phyloP scores from a whole-genome alignment of 805 yeast genomes.

The Helenozyma baotianmanensis region DNA sequence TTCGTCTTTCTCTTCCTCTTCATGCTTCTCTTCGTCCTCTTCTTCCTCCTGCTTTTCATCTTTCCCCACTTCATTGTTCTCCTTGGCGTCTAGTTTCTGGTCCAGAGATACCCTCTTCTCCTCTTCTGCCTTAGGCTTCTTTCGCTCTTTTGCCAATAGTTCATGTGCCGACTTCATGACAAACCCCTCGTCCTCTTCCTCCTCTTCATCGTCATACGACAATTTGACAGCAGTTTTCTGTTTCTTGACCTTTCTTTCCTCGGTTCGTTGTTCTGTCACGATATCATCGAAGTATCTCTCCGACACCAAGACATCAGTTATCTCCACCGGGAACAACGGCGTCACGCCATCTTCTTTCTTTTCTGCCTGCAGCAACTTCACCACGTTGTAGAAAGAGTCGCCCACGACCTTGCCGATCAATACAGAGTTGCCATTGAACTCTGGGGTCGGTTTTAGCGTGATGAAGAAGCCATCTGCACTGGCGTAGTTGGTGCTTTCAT shows the following conservation, averaged over 20 bases:
- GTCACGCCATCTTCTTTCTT: constrained; percentile 29
- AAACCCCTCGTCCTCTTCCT: constrained; percentile 36
- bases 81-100: constrained; percentile 32
- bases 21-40: constrained; percentile 1
- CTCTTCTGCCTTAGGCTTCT: too few species aligned
- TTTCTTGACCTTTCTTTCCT: too few species aligned
- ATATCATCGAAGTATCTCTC: constrained; percentile 48
- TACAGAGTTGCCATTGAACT: constrained; percentile 36
- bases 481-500: constrained; percentile 10
- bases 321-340: constrained; percentile 50
- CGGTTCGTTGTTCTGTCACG: too few species aligned
- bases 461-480: constrained; percentile 27
- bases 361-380: constrained; percentile 48
- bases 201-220: constrained; percentile 32
- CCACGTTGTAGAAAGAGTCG: constrained; percentile 49
- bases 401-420: constrained; percentile 58
- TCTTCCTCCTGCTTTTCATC: neutral
- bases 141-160: neutral
- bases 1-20: constrained; percentile 1
- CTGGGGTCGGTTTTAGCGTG: constrained; percentile 44
- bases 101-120: too few species aligned
- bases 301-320: constrained; percentile 38
- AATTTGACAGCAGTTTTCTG: constrained; percentile 30
- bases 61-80: too few species aligned
- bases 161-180: constrained; percentile 44